A percentile compares a stretch with the other conserved stretches of the same genome.
phyloP scores from a whole-genome alignment of 2,329 filamentous ascomycete genomes.

The Mycogone perniciosa region DNA sequence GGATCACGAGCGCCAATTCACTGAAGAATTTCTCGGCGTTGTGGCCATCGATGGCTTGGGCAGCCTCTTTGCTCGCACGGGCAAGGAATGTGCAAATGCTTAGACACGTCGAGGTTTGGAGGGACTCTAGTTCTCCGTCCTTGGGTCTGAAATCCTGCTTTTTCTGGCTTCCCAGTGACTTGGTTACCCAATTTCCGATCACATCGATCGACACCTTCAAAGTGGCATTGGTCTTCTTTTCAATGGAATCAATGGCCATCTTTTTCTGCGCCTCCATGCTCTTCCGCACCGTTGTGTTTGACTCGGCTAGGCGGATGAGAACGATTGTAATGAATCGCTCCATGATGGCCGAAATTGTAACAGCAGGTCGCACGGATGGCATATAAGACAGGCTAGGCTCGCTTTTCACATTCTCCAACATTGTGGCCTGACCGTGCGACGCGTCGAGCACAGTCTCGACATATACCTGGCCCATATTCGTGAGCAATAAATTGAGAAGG shows the following conservation, averaged over 20 bases:
- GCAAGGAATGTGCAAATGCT: conserved; percentile 74
- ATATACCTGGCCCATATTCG: conserved; percentile 80
- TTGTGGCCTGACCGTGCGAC: conserved; percentile 63
- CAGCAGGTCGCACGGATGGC: conserved; percentile 68
- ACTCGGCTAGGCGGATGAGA: conserved; percentile 79
- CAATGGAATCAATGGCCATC: conserved; percentile 66
- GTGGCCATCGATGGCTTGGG: conserved; percentile 68
- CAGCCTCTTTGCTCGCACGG: conserved; percentile 55
- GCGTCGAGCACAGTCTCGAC: conserved; percentile 63
- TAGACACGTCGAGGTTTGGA: conserved; percentile 82
- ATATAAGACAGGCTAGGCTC: conserved; percentile 88
- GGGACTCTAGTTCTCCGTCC: conserved; percentile 70
- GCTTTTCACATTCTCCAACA: conserved; percentile 70
- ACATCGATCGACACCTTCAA: conserved; percentile 57
- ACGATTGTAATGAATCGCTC: conserved; percentile 86
- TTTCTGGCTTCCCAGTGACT: conserved; percentile 69
- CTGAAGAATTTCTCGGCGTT: conserved; percentile 78
- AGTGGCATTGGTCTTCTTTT: conserved; percentile 68
- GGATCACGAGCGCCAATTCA: conserved; percentile 75
- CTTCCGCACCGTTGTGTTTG: conserved; percentile 82
- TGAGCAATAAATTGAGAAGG: conserved; percentile 74
- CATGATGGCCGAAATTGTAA: conserved; percentile 89
- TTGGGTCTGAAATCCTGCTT: conserved; percentile 87
- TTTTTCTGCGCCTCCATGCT: conserved; percentile 82
- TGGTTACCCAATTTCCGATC: conserved; percentile 67